phyloP scores from a whole-genome alignment of 352 stramenopile genomes.

The Pythium sukuiense region DNA sequence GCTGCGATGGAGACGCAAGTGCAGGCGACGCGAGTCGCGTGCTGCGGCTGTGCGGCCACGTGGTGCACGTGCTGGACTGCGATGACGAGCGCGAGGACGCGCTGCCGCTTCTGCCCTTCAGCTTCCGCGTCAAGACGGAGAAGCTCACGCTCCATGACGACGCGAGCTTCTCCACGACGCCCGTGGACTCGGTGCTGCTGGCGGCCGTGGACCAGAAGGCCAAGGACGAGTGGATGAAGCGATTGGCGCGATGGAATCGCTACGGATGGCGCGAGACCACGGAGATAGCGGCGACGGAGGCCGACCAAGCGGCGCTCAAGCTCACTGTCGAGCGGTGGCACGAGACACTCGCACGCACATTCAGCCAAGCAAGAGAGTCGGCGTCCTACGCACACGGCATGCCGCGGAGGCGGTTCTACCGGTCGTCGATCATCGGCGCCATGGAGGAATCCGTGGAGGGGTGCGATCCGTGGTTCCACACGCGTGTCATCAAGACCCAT shows the following conservation, averaged over 20 bases:
- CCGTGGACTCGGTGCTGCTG: constrained; percentile 54
- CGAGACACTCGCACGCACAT: constrained; percentile 27
- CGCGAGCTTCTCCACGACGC: constrained; percentile 30
- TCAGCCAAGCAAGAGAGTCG: constrained; percentile 21
- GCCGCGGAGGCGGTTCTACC: constrained; percentile 54
- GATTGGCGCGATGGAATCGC: constrained; percentile 63
- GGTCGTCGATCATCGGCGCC: constrained; percentile 18
- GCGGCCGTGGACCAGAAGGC: constrained; percentile 41
- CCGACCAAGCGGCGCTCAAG: constrained; percentile 44
- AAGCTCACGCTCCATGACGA: constrained; percentile 37
- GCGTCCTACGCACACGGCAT: constrained; percentile 20
- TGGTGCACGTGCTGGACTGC: constrained; percentile 59
- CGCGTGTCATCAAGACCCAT: constrained; percentile 27
- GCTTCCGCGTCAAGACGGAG: constrained; percentile 67
- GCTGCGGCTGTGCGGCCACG: constrained; percentile 59
- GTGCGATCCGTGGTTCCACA: constrained; percentile 20
- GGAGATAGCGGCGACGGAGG: constrained; percentile 38
- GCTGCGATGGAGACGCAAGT: neutral
- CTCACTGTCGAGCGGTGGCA: constrained; percentile 33
- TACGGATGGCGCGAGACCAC: constrained; percentile 66
- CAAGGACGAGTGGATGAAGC: constrained; percentile 68
- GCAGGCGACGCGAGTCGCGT: constrained; percentile 30
- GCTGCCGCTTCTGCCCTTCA: constrained; percentile 38
- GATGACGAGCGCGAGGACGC: constrained; percentile 38
- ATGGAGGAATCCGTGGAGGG: constrained; percentile 27